Base-by-base conservation (phyloP, 129 eudicot species). In the Flaveria trinervia region DNA sequence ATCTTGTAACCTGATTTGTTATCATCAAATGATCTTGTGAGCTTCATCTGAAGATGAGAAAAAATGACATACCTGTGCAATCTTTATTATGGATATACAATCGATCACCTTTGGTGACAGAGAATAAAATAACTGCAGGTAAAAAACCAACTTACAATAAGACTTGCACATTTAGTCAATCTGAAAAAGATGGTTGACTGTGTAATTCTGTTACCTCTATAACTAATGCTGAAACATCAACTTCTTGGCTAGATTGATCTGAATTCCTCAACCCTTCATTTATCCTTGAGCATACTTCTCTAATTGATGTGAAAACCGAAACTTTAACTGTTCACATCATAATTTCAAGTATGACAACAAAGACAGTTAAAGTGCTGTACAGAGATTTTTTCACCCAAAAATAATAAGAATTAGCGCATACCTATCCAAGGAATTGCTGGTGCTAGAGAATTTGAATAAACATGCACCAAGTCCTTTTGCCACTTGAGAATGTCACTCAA, bases 361-460 rank as follows among this genome's bases (percentile, higher is more conserved):
- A 81, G 39, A 23, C 46, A 14, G 72, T 26, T 7, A 36, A 62
- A 71, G 9, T 59, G 61, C 15, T 9, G 13, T 45, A 10, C 13
- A 10, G 14, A 9, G 9, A 9, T 45, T 45, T 45, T 45, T 9
- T 45, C 13, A 8, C 13, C 13, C 13, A 2, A 44, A 45, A 10
- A 10, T 23, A 69, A 11, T 14, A 18, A 14, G 25, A 15, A 23
- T 26, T 60, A 43, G 20, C 10, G 25, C 72, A 65, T 78, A 94
- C 97, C 98, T 65, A 85, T 79, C 98, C 98, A 94, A 41, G 89
- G 82, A 75, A 87, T 75, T 68, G 60, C 84, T 73, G 97, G 92
- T 16, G 92, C 85, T 12, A 91, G 87, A 59, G 92, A 89, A 59
- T 67, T 70, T 52, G 76, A 65, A 72, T 85, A 71, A 60, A 86